A percentile compares a stretch with the other conserved stretches of the same genome.
phyloP scores from a whole-genome alignment of 306 rosid genomes.

The Cucurbita maxima region DNA sequence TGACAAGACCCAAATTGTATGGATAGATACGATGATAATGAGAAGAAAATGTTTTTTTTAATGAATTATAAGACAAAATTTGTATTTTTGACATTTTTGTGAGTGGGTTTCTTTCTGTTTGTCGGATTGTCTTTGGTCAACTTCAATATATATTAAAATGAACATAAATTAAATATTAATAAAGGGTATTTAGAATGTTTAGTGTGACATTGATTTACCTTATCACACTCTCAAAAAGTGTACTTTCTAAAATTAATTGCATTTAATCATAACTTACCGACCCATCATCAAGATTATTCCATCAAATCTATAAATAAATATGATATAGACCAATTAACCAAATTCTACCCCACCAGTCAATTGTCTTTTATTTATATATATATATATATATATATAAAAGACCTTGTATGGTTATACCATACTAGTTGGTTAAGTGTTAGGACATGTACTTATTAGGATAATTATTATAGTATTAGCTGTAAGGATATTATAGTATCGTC shows the following conservation, averaged over 20 bases:
- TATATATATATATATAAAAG: no score
- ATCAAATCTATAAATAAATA: background rate
- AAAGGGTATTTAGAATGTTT: background rate
- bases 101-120: background rate
- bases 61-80: background rate
- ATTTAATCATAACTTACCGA: conserved; percentile 1
- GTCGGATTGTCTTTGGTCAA: background rate
- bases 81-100: background rate
- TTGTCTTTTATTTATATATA: background rate
- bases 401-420: background rate
- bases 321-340: background rate
- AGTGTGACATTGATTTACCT: background rate
- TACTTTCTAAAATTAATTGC: background rate
- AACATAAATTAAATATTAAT: background rate
- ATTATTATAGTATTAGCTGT: background rate
- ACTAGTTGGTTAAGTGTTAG: background rate
- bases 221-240: background rate
- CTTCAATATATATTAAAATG: background rate
- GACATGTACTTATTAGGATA: background rate
- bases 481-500: background rate
- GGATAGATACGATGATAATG: background rate
- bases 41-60: background rate
- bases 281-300: background rate
- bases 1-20: background rate
- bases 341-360: background rate